These are phyloP conservation scores for Excoecaria cochinchinensis DNA, from an alignment of 345 rosid species.

Conservation along the genomic window DNA sequence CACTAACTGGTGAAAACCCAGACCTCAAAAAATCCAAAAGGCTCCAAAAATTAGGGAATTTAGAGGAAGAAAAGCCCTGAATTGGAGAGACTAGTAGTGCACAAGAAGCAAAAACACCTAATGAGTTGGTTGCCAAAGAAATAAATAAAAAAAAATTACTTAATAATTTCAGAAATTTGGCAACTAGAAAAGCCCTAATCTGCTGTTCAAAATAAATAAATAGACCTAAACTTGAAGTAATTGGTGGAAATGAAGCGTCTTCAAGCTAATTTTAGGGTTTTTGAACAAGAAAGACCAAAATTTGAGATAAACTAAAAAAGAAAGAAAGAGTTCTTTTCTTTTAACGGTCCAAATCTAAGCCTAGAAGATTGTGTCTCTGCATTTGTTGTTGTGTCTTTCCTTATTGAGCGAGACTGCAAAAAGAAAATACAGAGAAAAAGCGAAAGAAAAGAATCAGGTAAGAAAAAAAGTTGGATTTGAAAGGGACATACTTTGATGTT, in stretches of 20 bases:
- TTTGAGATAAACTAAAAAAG: neutral
- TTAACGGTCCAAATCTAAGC: constrained; percentile 21
- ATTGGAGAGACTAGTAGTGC: neutral
- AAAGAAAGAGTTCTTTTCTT: neutral
- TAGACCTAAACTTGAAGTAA: constrained; percentile 17
- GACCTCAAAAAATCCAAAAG: constrained; percentile 1
- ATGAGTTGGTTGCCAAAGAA: neutral
- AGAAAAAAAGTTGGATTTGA: neutral
- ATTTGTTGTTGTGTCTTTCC: neutral
- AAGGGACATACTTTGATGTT: neutral
- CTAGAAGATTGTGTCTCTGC: neutral
- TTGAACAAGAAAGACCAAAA: neutral
- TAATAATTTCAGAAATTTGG: neutral
- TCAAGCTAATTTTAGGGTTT: constrained; percentile 4
- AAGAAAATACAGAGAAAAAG: constrained; percentile 7
- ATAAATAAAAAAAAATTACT: neutral
- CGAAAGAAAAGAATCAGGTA: neutral
- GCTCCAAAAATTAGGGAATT: constrained; percentile 1
- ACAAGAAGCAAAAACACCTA: neutral
- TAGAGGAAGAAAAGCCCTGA: neutral
- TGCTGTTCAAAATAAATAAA: neutral
- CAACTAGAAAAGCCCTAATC: constrained; percentile 2
- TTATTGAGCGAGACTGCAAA: neutral
- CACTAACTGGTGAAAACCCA: neutral
- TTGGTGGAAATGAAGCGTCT: neutral